Conservation (phyloP, 371 early-diverging fungal genomes). For the Mortierella sp. region DNA sequence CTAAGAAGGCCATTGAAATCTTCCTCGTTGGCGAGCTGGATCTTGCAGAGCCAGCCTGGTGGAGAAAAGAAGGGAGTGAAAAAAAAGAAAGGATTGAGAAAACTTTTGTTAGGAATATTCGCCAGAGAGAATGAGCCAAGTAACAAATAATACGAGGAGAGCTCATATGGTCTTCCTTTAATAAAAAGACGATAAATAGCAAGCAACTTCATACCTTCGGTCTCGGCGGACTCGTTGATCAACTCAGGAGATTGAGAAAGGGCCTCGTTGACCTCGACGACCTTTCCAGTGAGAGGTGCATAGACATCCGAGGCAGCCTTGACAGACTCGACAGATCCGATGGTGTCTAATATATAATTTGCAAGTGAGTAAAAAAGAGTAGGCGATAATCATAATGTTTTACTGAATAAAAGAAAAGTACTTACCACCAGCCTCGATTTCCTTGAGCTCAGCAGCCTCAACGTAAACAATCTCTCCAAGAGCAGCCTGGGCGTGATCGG, state of each 20-base stretch:
- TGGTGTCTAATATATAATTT: conserved; percentile 63
- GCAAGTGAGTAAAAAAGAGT: conserved; percentile 8
- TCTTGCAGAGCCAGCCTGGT: conserved; percentile 94
- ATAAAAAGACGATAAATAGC: too few relatives aligned
- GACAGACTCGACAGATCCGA: conserved; percentile 95
- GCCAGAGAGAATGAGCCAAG: neutral
- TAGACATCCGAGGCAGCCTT: conserved; percentile 96
- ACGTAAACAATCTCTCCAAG: conserved; percentile 97
- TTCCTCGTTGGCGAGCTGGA: conserved; percentile 76
- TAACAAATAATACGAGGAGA: too few relatives aligned
- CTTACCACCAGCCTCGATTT: conserved; percentile 73
- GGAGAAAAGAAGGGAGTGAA: neutral
- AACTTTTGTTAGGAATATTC: neutral
- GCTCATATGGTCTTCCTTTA: neutral
- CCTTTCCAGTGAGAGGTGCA: conserved; percentile 88
- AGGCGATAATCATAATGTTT: neutral
- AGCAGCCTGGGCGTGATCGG: conserved; percentile 90
- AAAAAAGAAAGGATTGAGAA: neutral
- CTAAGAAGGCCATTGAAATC: conserved; percentile 84
- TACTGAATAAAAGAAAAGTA: neutral
- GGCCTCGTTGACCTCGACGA: conserved; percentile 81
- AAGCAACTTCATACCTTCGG: conserved; percentile 69
- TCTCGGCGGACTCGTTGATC: conserved; percentile 85
- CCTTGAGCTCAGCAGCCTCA: conserved; percentile 82
- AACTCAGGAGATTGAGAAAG: conserved; percentile 78